Percentiles rank a stretch among this genome's conserved stretches.
Evolutionary conservation across 1,284 basidiomycete genomes (phyloP).

Genomic region (Cryptococcus sp.): DNA sequence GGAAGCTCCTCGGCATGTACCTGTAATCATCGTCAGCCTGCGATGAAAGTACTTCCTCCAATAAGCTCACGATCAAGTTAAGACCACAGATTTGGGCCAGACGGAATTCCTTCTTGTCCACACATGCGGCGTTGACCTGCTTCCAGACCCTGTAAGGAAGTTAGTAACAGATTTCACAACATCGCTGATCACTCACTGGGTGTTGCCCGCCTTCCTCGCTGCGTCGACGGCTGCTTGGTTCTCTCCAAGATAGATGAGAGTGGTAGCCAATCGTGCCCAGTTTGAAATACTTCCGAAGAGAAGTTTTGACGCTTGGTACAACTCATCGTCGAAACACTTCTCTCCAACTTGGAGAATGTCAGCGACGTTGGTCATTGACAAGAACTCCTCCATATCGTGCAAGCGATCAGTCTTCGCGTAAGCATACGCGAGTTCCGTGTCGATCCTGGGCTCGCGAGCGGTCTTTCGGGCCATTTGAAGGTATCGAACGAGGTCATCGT

Average conservation of each 20-base stretch:
- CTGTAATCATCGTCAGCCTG: constrained; percentile 14
- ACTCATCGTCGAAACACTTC: constrained; percentile 97
- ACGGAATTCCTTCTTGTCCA: constrained; percentile 96
- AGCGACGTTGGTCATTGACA: constrained; percentile 98
- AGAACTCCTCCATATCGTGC: constrained; percentile 99
- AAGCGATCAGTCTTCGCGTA: constrained; percentile 96
- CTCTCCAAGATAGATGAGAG: constrained; percentile 96
- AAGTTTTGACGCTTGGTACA: constrained; percentile 96
- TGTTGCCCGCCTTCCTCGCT: constrained; percentile 97
- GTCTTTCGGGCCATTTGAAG: constrained; percentile 99
- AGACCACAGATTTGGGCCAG: constrained; percentile 98
- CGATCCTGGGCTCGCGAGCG: constrained; percentile 94
- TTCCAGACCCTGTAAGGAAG: constrained; percentile 83
- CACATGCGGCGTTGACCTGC: constrained; percentile 97
- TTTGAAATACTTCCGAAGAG: constrained; percentile 97
- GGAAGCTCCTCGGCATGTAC: constrained; percentile 75
- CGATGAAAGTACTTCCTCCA: background rate
- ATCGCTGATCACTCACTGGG: constrained; percentile 64
- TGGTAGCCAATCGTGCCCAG: constrained; percentile 97
- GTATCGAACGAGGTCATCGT: constrained; percentile 96
- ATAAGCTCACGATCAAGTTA: constrained; percentile 75
- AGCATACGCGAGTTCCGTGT: constrained; percentile 94
- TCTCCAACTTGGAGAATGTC: constrained; percentile 95
- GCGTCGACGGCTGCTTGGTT: constrained; percentile 98
- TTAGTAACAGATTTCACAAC: background rate